These are phyloP conservation scores for Aspergillus brasiliensis DNA, from an alignment of 2,329 filamentous ascomycete genomes.

Conservation along the genomic window DNA sequence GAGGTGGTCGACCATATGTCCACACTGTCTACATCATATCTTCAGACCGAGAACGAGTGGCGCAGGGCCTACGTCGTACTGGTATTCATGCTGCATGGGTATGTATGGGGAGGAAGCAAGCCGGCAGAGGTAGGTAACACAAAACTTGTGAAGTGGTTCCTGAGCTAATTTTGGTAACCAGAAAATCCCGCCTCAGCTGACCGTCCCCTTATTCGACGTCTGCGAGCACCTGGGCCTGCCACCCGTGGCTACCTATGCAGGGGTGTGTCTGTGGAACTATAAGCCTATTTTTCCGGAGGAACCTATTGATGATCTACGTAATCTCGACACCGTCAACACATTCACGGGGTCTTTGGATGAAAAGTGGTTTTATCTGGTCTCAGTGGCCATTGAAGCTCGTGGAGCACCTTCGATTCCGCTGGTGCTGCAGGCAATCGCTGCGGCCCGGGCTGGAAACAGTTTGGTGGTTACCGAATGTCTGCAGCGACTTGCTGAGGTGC, in stretches of 20 bases:
- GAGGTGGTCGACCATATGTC: conserved; percentile 78
- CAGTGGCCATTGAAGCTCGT: conserved; percentile 90
- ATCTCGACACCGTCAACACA: conserved; percentile 82
- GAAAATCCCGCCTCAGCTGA: conserved; percentile 75
- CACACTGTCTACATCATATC: conserved; percentile 76
- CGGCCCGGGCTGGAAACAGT: conserved; percentile 70
- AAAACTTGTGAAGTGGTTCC: neutral
- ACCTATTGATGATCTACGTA: conserved; percentile 78
- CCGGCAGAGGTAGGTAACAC: conserved; percentile 66
- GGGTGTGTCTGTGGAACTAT: conserved; percentile 94
- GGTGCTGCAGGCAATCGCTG: conserved; percentile 84
- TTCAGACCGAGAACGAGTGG: conserved; percentile 88
- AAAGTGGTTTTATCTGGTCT: conserved; percentile 98
- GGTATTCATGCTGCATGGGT: conserved; percentile 78
- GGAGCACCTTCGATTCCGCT: conserved; percentile 83
- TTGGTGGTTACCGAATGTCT: conserved; percentile 74
- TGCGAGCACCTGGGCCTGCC: conserved; percentile 80
- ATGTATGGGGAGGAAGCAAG: conserved; percentile 82
- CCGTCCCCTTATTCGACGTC: conserved; percentile 77
- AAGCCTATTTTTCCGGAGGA: conserved; percentile 86
- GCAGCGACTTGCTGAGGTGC: conserved; percentile 78
- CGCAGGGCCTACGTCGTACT: conserved; percentile 80
- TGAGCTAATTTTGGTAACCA: conserved; percentile 29
- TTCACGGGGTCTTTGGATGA: conserved; percentile 95
- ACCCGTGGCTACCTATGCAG: conserved; percentile 91